These are phyloP conservation scores for Neurospora tetrasperma DNA, from an alignment of 495 filamentous ascomycete genomes.

Conservation along the genomic window DNA sequence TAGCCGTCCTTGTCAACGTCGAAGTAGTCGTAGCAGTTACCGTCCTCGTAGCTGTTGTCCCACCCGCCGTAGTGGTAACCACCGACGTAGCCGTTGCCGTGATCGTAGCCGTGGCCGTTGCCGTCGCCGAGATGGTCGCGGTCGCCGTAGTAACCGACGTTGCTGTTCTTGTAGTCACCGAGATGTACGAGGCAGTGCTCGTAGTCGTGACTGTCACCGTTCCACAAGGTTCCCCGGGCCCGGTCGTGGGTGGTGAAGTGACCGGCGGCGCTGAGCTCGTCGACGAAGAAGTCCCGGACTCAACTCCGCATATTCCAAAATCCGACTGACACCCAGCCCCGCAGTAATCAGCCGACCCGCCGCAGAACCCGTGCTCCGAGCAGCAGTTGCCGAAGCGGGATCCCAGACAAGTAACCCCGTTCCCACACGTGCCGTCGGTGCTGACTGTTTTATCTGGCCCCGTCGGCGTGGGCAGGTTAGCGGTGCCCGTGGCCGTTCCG, in stretches of 20 bases:
- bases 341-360: conserved; percentile 30
- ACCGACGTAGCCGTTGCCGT: neutral
- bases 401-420: conserved; percentile 32
- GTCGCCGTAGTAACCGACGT: neutral
- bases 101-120: neutral
- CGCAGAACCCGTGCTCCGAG: conserved; percentile 29
- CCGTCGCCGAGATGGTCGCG: neutral
- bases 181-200: conserved; percentile 10
- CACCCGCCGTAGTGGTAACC: neutral
- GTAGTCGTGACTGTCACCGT: neutral
- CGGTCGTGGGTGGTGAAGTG: neutral
- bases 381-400: conserved; percentile 32
- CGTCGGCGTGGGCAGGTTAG: neutral
- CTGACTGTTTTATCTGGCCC: conserved; percentile 5
- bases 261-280: neutral
- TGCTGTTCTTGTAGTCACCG: neutral
- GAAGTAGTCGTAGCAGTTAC: neutral
- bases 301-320: conserved; percentile 23
- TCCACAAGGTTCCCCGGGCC: neutral
- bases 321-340: conserved; percentile 25
- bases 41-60: neutral
- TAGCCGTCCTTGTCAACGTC: neutral
- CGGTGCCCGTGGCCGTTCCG: conserved; percentile 3
- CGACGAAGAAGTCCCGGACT: neutral
- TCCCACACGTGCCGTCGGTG: conserved; percentile 32